Conservation (phyloP, 1,284 basidiomycete genomes). For the Coniferiporia sulphurascens region DNA sequence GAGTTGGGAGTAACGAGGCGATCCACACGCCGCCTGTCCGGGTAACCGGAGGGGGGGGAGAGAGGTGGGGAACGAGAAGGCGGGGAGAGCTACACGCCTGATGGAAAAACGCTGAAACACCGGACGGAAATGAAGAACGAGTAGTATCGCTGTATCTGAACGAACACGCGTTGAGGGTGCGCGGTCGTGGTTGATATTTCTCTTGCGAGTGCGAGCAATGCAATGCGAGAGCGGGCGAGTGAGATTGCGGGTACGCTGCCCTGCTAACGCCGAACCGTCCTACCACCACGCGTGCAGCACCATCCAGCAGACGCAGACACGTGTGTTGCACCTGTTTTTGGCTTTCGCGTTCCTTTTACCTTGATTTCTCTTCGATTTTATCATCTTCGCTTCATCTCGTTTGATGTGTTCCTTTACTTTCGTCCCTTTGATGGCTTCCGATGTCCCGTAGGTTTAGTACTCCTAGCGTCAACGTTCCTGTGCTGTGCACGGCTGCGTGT, state of each 20-base stretch:
- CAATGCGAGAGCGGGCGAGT: too few relatives aligned
- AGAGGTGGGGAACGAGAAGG: neutral
- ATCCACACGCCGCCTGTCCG: neutral
- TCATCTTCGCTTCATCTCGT: neutral
- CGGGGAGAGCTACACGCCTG: neutral
- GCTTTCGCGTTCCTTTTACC: neutral
- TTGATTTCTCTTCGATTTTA: neutral
- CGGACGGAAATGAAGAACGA: neutral
- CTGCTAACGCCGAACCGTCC: neutral
- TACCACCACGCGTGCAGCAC: too few relatives aligned
- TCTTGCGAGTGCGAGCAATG: neutral
- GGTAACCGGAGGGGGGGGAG: neutral
- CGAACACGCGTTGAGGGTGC: neutral
- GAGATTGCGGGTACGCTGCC: neutral
- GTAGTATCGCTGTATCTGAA: neutral
- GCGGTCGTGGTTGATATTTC: too few relatives aligned
- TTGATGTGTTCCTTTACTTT: constrained; percentile 3
- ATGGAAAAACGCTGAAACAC: constrained; percentile 1
- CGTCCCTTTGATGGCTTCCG: neutral
- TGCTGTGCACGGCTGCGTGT: too few relatives aligned
- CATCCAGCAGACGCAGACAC: constrained; percentile 3
- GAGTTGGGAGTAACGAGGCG: neutral
- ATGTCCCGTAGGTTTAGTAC: neutral
- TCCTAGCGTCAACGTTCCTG: too few relatives aligned
- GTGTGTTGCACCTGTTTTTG: constrained; percentile 4